Evolutionary conservation across 208 protist species (phyloP), one percentile per base, ranked within the genome.

Genomic region (Endotrypanum monterogeii): DNA sequence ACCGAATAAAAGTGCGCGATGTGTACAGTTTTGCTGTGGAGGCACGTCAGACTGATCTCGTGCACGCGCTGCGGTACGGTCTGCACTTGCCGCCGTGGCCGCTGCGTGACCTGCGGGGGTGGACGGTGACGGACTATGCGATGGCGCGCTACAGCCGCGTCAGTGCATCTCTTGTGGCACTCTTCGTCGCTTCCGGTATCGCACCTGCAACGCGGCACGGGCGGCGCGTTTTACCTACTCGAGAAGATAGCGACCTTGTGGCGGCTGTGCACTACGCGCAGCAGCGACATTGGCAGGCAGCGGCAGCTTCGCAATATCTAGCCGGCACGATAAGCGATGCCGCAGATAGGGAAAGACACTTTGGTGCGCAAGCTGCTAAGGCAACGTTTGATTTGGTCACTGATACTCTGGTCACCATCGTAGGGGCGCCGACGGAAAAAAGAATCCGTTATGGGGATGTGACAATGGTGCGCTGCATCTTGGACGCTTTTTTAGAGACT

Each of bases 1-100:
- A 96, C 67, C 91, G 91, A 25, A 60, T 85, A 48, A 73, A 76
- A 30, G 32, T 81, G 46, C 85, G 91, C 46, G 91, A 96, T 52
- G 91, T 88, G 44, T 94, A 88, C 73, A 96, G 89, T 76, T 94
- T 88, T 82, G 87, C 84, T 25, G 89, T 82, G 30, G 86, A 56
- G n/a, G 83, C 83, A 30, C 77, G 79, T 25, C 48, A 87, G 57
- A 68, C 61, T 16, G 80, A 84, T 14, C 56, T 96, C 50, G 68
- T 91, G 11, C 50, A 82, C 62, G 50, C 56, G 55, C 76, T 94
- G 41, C 68, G 83, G 25, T 80, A 78, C 72, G 81, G 76, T 28
- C 70, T 94, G 7, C 79, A 84, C 30, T 62, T 94, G 69, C 75
- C 66, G 16, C 88, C 88, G 52, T 95, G 90, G 90, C 44, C 79